phyloP scores from a whole-genome alignment of 2,329 filamentous ascomycete genomes.

The Fusarium sororula region DNA sequence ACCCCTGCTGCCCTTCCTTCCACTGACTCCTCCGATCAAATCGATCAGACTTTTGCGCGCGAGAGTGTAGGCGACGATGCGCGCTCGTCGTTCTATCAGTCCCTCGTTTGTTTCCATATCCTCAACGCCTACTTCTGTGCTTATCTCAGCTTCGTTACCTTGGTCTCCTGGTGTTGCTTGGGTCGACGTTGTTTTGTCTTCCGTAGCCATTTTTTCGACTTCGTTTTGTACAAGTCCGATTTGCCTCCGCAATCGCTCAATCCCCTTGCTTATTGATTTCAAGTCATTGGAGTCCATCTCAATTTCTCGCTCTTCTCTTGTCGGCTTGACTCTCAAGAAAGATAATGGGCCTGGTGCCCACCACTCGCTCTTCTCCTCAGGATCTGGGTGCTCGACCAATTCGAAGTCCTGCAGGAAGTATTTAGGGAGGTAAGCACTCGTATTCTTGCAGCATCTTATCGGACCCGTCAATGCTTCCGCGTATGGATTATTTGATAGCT shows the following conservation, averaged over 20 bases:
- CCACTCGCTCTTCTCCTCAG: slow-evolving; percentile 61
- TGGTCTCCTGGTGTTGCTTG: background rate
- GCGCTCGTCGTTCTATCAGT: slow-evolving; percentile 16
- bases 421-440: slow-evolving; percentile 59
- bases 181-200: background rate
- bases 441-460: slow-evolving; percentile 64
- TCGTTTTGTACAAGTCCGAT: background rate
- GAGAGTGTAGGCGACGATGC: slow-evolving; percentile 39
- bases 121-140: background rate
- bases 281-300: background rate
- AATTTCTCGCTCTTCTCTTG: background rate
- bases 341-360: slow-evolving; percentile 60
- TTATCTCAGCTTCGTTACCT: background rate
- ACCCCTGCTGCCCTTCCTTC: background rate
- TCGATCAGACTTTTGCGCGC: slow-evolving; percentile 45
- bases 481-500: slow-evolving; percentile 70
- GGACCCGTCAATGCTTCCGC: slow-evolving; percentile 70
- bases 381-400: slow-evolving; percentile 64
- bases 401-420: slow-evolving; percentile 72
- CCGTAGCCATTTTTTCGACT: background rate
- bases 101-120: background rate
- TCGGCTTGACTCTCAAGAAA: slow-evolving; percentile 39
- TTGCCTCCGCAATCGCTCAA: background rate
- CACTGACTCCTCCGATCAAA: slow-evolving; percentile 10
- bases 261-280: background rate